phyloP scores from a whole-genome alignment of 2,329 filamentous ascomycete genomes.

The Aspergillus clavatus region DNA sequence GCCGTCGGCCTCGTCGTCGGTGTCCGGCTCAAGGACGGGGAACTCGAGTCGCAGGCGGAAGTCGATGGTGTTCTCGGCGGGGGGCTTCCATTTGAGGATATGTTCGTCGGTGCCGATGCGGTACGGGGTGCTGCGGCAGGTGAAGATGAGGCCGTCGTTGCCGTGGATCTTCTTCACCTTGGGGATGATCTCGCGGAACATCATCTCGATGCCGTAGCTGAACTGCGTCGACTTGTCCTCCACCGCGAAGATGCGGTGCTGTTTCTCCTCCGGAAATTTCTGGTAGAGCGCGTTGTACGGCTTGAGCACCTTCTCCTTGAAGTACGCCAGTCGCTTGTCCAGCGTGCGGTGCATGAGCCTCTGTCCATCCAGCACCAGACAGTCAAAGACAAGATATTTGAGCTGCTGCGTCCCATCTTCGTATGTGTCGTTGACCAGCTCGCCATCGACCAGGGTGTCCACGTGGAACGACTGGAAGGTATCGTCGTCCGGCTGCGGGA shows the following conservation, averaged over 20 bases:
- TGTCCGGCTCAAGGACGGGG: conserved; percentile 63
- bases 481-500: conserved; percentile 64
- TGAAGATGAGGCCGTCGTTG: conserved; percentile 96
- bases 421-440: conserved; percentile 81
- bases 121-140: conserved; percentile 83
- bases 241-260: conserved; percentile 71
- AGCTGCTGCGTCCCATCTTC: conserved; percentile 63
- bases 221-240: conserved; percentile 87
- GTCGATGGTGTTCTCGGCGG: conserved; percentile 90
- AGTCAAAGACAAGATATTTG: conserved; percentile 90
- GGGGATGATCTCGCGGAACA: conserved; percentile 84
- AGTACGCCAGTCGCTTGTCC: conserved; percentile 84
- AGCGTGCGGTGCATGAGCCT: conserved; percentile 72
- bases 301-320: conserved; percentile 72
- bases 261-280: conserved; percentile 66
- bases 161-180: conserved; percentile 70
- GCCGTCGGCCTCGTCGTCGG: conserved; percentile 63
- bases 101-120: conserved; percentile 84
- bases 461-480: conserved; percentile 64
- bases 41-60: conserved; percentile 78
- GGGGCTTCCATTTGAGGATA: conserved; percentile 97
- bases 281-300: conserved; percentile 69
- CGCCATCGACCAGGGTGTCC: conserved; percentile 82
- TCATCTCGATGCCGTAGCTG: conserved; percentile 81
- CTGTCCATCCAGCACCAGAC: conserved; percentile 72